A percentile compares a stretch with the other conserved stretches of the same genome.
Conservation (phyloP, 176 grass and related monocot species). For the sorghum (Sorghum bicolor) region DNA sequence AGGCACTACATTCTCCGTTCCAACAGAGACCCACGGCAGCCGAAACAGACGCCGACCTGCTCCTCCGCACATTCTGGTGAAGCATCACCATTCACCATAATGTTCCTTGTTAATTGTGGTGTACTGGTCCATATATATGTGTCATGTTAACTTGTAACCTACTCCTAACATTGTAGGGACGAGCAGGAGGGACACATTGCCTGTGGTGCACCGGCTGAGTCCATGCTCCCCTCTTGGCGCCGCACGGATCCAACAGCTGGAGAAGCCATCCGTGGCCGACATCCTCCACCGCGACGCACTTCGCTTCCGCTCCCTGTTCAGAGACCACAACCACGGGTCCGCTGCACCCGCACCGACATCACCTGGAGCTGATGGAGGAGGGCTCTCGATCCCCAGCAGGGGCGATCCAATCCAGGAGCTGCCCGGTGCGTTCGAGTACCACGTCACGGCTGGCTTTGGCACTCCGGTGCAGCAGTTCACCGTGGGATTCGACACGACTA, state of each 20-base stretch:
- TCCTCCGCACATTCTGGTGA: background rate
- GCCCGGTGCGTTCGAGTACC: slow-evolving; percentile 8
- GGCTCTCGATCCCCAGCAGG: background rate
- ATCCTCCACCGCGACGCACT: slow-evolving; percentile 16
- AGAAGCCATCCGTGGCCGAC: background rate
- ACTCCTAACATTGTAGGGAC: background rate
- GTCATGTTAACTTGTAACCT: background rate
- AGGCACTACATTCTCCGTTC: background rate
- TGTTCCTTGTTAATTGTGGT: background rate
- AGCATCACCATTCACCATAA: background rate
- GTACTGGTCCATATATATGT: background rate
- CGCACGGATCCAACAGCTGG: background rate
- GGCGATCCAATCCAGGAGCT: background rate
- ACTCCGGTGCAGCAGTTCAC: background rate
- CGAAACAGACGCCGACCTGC: background rate
- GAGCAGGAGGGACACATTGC: background rate
- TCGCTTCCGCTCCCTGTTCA: background rate
- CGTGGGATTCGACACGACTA: slow-evolving; percentile 2
- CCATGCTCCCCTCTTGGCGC: slow-evolving; percentile 9
- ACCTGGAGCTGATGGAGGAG: too few species aligned
- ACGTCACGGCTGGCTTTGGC: slow-evolving; percentile 1
- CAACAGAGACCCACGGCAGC: background rate
- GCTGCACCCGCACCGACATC: background rate
- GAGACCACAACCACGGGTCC: background rate
- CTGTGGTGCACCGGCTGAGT: background rate